phyloP scores from a whole-genome alignment of 179 eudicot genomes.

The Heliamphora pulchella region DNA sequence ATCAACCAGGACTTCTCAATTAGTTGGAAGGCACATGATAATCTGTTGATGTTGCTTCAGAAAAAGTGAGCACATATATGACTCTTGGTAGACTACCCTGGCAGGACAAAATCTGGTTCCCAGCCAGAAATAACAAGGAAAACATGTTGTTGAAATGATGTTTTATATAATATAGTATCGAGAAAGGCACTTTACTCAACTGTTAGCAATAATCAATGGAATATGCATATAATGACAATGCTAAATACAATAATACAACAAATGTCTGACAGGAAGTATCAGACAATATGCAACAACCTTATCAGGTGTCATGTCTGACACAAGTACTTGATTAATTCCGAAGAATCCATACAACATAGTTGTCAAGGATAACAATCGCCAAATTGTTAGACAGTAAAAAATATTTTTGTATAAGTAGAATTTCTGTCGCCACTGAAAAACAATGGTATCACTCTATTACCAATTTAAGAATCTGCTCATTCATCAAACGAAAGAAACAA shows the following conservation, averaged over 20 bases:
- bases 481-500: slow-evolving; percentile 15
- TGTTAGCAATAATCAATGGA: no score
- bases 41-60: no score
- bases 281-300: no score
- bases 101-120: background rate
- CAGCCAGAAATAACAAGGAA: background rate
- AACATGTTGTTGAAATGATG: background rate
- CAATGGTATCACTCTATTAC: background rate
- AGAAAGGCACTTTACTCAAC: no score
- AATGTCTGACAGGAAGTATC: no score
- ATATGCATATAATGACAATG: no score
- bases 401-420: background rate
- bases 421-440: background rate
- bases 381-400: background rate
- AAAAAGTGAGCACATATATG: background rate
- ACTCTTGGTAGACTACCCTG: background rate
- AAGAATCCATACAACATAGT: no score
- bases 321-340: no score
- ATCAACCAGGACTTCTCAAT: background rate
- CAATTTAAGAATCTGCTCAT: background rate
- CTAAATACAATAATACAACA: no score
- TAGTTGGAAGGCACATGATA: no score
- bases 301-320: no score
- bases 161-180: no score
- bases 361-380: background rate